phyloP scores from a whole-genome alignment of 2,329 filamentous ascomycete genomes.

The Colletotrichum tabaci region DNA sequence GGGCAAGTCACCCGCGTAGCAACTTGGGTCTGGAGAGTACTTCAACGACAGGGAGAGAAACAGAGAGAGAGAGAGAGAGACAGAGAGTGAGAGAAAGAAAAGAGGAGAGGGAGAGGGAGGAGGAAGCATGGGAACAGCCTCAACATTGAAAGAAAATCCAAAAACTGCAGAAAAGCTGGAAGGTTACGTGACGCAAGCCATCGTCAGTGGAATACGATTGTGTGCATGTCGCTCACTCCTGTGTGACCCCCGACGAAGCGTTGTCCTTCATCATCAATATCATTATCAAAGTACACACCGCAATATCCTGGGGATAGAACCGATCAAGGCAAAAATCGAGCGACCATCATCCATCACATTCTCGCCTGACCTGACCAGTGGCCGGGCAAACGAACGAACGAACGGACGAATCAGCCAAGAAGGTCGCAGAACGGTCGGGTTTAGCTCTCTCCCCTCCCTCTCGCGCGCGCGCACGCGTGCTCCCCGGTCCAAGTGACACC shows the following conservation, averaged over 20 bases:
- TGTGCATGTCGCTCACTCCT: conserved; percentile 29
- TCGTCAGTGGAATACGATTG: conserved; percentile 36
- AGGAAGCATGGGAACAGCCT: background rate
- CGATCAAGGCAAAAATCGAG: conserved; percentile 10
- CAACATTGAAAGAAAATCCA: too few species aligned
- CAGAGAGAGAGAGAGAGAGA: background rate
- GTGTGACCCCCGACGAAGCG: conserved; percentile 16
- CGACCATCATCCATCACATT: background rate
- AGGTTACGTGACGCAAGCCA: conserved; percentile 40
- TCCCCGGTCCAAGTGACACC: background rate
- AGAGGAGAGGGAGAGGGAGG: background rate
- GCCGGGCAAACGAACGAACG: background rate
- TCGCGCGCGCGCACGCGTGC: too few species aligned
- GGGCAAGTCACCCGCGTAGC: background rate
- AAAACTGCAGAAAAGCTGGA: conserved; percentile 7
- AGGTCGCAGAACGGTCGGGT: background rate
- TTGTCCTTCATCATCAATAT: background rate
- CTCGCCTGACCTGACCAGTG: background rate
- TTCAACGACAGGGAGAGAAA: background rate
- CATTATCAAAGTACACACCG: background rate
- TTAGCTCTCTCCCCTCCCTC: too few species aligned
- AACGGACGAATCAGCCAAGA: background rate
- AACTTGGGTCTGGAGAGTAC: background rate
- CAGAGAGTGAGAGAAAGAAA: background rate
- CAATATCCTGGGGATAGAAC: conserved; percentile 12